Evolutionary conservation across 768 basidiomycete genomes (phyloP), one percentile per base, ranked within the genome.

Genomic region (Suillus variegatus): DNA sequence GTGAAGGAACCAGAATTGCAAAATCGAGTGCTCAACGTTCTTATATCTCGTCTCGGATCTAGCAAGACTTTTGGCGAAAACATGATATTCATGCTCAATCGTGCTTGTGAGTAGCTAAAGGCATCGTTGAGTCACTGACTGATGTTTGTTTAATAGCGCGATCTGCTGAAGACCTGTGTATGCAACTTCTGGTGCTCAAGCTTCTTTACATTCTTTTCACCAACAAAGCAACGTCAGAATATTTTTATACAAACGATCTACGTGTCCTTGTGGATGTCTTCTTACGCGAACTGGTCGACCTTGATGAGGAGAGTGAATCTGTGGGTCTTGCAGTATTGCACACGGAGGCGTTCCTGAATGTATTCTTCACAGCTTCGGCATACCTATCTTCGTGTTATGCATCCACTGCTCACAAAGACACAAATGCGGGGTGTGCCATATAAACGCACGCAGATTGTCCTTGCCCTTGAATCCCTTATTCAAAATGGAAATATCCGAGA

Each of bases 81-180:
- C 74, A 87, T 99, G 84, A 98, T 99, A 64, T 99, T 98, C 77
- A 99, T 99, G 92, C 81, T 99, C 54, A 99, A 99, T 72, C 89
- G 97, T 65, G 92, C 96, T 54, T 85, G 95, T 96, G 73, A 71
- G 92, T 83, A 14, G 44, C 43, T 44, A 1, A n/a, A 63, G 20
- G 8, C 6, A 20, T n/a, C 10, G 60, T 40, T 54, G 65, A 12
- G 64, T 56, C 54, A 47, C 5, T 32, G 4, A n/a, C 66, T 70
- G 61, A 71, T 41, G 12, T 51, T 63, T 47, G 32, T 61, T n/a
- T 18, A 25, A n/a, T 41, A 95, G 95, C 90, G 72, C 87, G 89
- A 49, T 92, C 92, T 0, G 82, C 93, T 8, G 97, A 99, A 72
- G 97, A 95, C 72, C 81, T 94, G 20, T 97, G 95, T 79, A 94